Percentiles rank a stretch among this genome's conserved stretches.
phyloP scores from a whole-genome alignment of 495 filamentous ascomycete species.

The Daldinia vernicosa region DNA sequence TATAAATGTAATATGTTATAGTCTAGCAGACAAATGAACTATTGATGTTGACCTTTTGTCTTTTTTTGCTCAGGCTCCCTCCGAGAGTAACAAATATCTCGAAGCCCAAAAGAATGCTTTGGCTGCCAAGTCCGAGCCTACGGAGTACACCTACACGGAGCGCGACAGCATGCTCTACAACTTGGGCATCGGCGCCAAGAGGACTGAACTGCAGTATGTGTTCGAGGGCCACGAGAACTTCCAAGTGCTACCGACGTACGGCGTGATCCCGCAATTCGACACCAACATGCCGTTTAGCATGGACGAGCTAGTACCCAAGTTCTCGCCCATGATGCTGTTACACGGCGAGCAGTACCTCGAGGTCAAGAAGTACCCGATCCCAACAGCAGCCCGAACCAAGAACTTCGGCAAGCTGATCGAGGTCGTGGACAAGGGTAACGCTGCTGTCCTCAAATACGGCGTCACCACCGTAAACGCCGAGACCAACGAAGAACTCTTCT shows the following conservation, averaged over 20 bases:
- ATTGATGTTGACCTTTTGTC: conserved; percentile 44
- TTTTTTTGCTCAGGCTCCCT: conserved; percentile 47
- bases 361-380: conserved; percentile 92
- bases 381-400: conserved; percentile 81
- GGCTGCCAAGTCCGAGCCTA: conserved; percentile 73
- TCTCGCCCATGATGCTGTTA: conserved; percentile 98
- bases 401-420: conserved; percentile 89
- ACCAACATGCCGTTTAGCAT: conserved; percentile 81
- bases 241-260: conserved; percentile 92
- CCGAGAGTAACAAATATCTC: conserved; percentile 60
- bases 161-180: conserved; percentile 95
- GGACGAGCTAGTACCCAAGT: conserved; percentile 88
- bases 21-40: conserved; percentile 42
- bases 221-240: conserved; percentile 91
- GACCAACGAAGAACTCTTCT: conserved; percentile 90
- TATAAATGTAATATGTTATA: conserved; percentile 40
- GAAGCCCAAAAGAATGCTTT: conserved; percentile 81
- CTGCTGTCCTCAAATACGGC: conserved; percentile 83
- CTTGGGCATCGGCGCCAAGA: conserved; percentile 92
- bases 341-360: conserved; percentile 99
- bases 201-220: conserved; percentile 84
- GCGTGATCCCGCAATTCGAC: conserved; percentile 92
- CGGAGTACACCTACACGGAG: conserved; percentile 83
- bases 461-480: conserved; percentile 81
- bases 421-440: conserved; percentile 94